Base-by-base conservation (phyloP, 2,329 filamentous ascomycete species). In the Microthyrium microscopicum region DNA sequence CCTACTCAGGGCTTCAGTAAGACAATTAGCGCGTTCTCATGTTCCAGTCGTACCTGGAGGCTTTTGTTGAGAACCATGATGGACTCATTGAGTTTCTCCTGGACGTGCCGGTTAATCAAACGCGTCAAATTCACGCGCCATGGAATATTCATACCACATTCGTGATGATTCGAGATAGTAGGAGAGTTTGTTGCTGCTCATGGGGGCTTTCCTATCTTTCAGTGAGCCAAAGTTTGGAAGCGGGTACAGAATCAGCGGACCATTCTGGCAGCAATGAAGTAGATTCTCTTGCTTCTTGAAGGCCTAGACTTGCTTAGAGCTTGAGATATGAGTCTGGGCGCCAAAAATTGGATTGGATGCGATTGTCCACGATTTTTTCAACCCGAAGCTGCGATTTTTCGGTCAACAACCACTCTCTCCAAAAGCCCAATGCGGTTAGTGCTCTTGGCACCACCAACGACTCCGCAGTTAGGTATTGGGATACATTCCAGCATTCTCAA, bases 1-100 rank as follows among this genome's bases (percentile, higher is more conserved):
- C 87, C 80, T 93, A 45, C 17, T 20, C 4, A 18, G 9, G 24
- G 31, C 11, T 8, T 30, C 5, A 15, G 24, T 33, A 19, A 34
- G 5, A 13, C 16, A 20, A 26, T 7, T 5, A 28, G 3, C 20
- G 9, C 26, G 4, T 8, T n/a, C 20, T 16, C 15, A 25, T 29
- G 32, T 22, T 15, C 17, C 12, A 26, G 26, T 18, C 52, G 27
- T 55, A 85, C 83, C 57, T 92, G 81, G 2, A 98, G 73, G 31
- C 73, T 80, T 56, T 83, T 92, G 58, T 95, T 98, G 68, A 95
- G 71, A 33, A 87, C 75, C 58, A 89, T 73, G 34, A 95, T 70
- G 2, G 89, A 78, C 57, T 95, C 89, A 46, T 98, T 98, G 27
- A 98, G 68, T 57, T 98, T 98, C 60, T 95, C 89, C 87, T 95